A percentile compares a stretch with the other conserved stretches of the same genome.
Conservation (phyloP, 2,329 filamentous ascomycete genomes). For the Cladosporium sp. region DNA sequence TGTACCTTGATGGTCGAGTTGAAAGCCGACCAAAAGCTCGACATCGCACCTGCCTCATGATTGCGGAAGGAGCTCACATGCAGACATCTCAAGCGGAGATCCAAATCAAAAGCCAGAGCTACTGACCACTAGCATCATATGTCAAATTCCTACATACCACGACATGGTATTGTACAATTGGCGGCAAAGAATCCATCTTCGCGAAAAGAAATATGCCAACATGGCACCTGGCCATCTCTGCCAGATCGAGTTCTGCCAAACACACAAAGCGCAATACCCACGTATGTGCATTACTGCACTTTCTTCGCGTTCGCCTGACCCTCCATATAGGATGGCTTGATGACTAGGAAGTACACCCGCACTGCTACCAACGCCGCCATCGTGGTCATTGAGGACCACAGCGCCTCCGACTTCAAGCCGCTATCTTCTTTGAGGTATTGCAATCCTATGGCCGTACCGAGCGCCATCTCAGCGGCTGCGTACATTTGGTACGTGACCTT, state of each 20-base stretch:
- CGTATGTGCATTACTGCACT: conserved; percentile 1
- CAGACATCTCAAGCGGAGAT: neutral
- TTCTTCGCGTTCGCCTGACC: conserved; percentile 28
- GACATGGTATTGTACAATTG: neutral
- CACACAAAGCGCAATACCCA: neutral
- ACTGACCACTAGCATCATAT: neutral
- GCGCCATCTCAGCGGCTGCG: conserved; percentile 28
- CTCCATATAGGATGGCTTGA: conserved; percentile 30
- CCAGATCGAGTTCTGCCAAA: neutral
- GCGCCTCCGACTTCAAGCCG: conserved; percentile 26
- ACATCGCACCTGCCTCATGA: conserved; percentile 25
- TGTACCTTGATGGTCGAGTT: conserved; percentile 10
- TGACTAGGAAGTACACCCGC: conserved; percentile 29
- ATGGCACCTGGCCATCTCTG: neutral
- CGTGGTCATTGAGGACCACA: conserved; percentile 21
- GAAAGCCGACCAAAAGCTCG: neutral
- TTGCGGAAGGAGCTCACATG: conserved; percentile 7
- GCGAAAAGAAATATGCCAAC: neutral
- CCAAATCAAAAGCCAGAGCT: neutral
- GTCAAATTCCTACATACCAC: neutral
- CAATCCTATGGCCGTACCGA: conserved; percentile 30
- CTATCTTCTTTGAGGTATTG: conserved; percentile 28
- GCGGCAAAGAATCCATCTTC: neutral
- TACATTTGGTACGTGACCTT: conserved; percentile 31
- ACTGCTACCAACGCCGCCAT: conserved; percentile 26